Evolutionary conservation across 495 filamentous ascomycete species (phyloP).

Genomic region (Niebla homalea): DNA sequence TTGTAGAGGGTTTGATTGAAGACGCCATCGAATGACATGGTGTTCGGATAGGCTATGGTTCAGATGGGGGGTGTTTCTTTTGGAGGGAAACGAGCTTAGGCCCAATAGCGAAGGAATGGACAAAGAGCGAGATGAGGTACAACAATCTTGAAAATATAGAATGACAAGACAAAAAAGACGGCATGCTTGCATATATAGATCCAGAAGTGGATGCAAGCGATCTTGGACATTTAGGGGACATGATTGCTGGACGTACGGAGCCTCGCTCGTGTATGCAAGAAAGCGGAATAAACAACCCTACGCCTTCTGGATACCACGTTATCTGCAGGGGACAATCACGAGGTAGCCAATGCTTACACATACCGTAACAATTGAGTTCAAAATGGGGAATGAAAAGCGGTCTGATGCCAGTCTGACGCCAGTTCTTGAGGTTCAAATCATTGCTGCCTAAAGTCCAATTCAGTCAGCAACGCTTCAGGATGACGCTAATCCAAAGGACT

Average conservation of each 20-base stretch:
- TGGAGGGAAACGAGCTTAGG: neutral
- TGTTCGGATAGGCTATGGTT: neutral
- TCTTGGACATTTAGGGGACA: no score
- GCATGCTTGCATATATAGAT: neutral
- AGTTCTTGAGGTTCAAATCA: no score
- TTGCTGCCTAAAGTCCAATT: no score
- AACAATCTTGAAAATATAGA: neutral
- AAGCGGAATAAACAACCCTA: neutral
- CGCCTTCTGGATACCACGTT: neutral
- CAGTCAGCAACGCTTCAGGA: neutral
- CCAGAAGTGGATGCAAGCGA: neutral
- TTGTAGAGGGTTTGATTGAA: slow-evolving; percentile 6
- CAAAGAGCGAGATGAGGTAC: neutral
- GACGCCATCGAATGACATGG: no score
- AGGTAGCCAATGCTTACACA: neutral
- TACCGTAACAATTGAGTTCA: neutral
- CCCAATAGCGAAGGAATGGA: neutral
- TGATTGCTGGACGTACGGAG: neutral
- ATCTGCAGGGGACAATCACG: neutral
- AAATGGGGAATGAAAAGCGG: no score
- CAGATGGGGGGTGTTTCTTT: neutral
- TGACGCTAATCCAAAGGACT: neutral
- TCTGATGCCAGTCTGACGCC: no score
- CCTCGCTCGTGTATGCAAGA: neutral
- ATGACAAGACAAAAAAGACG: neutral